A percentile compares a stretch with the other conserved stretches of the same genome.
These are phyloP conservation scores for Podospora conica DNA, from an alignment of 495 filamentous ascomycete genomes.

Conservation along the genomic window DNA sequence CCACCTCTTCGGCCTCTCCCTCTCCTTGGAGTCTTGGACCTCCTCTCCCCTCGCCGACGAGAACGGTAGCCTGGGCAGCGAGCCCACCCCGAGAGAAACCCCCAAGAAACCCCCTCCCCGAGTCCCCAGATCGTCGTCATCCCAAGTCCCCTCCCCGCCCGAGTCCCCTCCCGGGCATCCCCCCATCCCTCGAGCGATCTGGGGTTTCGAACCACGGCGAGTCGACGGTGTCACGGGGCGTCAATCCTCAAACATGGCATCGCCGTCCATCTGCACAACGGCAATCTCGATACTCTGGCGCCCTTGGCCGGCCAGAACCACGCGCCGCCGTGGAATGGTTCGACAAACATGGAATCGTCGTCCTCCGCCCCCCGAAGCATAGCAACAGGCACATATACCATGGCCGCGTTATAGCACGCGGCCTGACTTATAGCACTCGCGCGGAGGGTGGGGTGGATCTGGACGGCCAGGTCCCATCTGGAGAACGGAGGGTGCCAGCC, in stretches of 20 bases:
- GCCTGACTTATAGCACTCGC: constrained; percentile 13
- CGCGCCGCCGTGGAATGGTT: constrained; percentile 14
- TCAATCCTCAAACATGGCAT: constrained; percentile 14
- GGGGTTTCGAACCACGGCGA: constrained; percentile 24
- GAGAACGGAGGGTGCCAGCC: constrained; percentile 5
- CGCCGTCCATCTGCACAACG: constrained; percentile 17
- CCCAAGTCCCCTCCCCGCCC: not conserved
- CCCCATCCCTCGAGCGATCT: constrained; percentile 20
- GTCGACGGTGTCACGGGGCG: not conserved
- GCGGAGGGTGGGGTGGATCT: constrained; percentile 12
- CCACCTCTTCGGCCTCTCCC: not conserved
- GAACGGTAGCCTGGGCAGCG: constrained; percentile 4
- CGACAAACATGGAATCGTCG: constrained; percentile 20
- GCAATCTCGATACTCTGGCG: constrained; percentile 12
- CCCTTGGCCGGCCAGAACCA: constrained; percentile 11
- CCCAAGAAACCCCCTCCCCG: not conserved
- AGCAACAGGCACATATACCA: constrained; percentile 29
- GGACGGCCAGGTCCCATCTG: constrained; percentile 18
- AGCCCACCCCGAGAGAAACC: not conserved
- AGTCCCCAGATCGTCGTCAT: not conserved
- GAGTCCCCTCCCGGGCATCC: constrained; percentile 3
- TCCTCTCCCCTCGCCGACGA: not conserved
- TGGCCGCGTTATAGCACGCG: constrained; percentile 16
- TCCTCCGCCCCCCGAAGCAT: constrained; percentile 22
- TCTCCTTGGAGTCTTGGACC: too few species aligned